Conservation (phyloP, 805 yeast genomes). For the Ogataea zsoltii region DNA sequence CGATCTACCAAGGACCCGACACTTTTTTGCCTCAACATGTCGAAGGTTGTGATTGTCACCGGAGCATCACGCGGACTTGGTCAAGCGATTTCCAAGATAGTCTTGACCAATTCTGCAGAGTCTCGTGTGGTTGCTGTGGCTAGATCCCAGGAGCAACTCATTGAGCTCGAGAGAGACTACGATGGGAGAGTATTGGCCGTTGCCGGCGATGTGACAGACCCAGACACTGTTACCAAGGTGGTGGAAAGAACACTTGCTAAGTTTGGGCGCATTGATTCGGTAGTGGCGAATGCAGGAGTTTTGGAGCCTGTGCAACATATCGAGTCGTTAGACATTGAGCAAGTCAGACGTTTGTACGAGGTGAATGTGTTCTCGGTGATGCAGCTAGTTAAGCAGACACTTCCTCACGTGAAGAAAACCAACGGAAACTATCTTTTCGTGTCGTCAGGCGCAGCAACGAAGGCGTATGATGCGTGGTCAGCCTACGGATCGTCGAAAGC, state of each 20-base stretch:
- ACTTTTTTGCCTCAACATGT: slow-evolving; percentile 3
- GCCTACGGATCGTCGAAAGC: slow-evolving; percentile 94
- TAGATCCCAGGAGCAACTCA: slow-evolving; percentile 53
- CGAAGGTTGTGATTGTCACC: slow-evolving; percentile 47
- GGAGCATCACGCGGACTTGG: slow-evolving; percentile 86
- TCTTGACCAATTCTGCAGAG: slow-evolving; percentile 39
- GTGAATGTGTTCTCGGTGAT: slow-evolving; percentile 79
- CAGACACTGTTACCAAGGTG: slow-evolving; percentile 36
- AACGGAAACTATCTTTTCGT: slow-evolving; percentile 75
- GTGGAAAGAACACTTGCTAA: slow-evolving; percentile 45
- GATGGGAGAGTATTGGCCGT: slow-evolving; percentile 52
- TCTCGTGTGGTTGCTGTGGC: slow-evolving; percentile 69
- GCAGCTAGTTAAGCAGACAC: slow-evolving; percentile 50
- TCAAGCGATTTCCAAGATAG: slow-evolving; percentile 58
- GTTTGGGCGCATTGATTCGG: slow-evolving; percentile 61
- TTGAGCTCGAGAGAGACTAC: slow-evolving; percentile 35
- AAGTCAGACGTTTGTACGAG: slow-evolving; percentile 69
- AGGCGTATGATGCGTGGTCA: slow-evolving; percentile 74
- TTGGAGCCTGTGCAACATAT: slow-evolving; percentile 71
- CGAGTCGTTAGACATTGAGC: slow-evolving; percentile 49
- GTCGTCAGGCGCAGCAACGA: slow-evolving; percentile 83
- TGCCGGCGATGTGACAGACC: slow-evolving; percentile 61
- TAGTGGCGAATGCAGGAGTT: slow-evolving; percentile 81
- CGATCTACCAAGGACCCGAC: too few relatives aligned
- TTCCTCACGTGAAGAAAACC: slow-evolving; percentile 57